phyloP scores from a whole-genome alignment of 2,329 filamentous ascomycete genomes.

The Xylariaceae sp. region DNA sequence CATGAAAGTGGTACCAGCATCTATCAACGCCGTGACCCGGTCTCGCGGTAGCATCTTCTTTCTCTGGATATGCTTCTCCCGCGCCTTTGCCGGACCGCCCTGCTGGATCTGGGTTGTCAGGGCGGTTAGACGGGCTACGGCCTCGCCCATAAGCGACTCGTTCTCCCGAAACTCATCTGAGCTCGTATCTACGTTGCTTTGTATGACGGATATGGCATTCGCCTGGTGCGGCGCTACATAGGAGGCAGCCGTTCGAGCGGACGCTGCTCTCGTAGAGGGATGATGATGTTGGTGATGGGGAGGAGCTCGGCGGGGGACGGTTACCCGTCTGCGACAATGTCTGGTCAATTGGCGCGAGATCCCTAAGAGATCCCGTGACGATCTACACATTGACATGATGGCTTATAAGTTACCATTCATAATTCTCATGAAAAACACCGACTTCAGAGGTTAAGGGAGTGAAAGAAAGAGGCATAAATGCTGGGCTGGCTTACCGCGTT shows the following conservation, averaged over 20 bases:
- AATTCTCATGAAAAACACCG: background rate
- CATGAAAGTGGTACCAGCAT: conserved; percentile 83
- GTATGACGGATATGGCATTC: conserved; percentile 73
- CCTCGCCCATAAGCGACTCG: conserved; percentile 66
- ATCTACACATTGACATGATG: conserved; percentile 44
- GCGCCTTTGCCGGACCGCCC: conserved; percentile 75
- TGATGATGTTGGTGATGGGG: conserved; percentile 20
- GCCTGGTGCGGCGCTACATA: conserved; percentile 80
- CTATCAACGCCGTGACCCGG: conserved; percentile 77
- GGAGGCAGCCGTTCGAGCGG: conserved; percentile 52
- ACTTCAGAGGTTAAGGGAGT: background rate
- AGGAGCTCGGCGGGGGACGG: conserved; percentile 27
- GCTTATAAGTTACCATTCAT: background rate
- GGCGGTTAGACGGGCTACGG: conserved; percentile 61
- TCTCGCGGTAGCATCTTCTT: conserved; percentile 95
- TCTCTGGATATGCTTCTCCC: conserved; percentile 78
- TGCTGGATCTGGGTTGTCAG: conserved; percentile 66
- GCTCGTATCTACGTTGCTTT: conserved; percentile 67
- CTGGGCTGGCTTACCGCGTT: background rate
- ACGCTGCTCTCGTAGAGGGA: conserved; percentile 12
- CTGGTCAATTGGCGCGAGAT: conserved; percentile 40
- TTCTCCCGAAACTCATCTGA: conserved; percentile 81
- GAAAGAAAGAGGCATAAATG: background rate
- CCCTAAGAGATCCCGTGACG: conserved; percentile 40
- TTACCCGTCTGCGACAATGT: conserved; percentile 30